Percentiles rank a stretch among this genome's conserved stretches.
These are phyloP conservation scores for Akanthomyces lecanii DNA, from an alignment of 2,329 filamentous ascomycete species.

Conservation along the genomic window DNA sequence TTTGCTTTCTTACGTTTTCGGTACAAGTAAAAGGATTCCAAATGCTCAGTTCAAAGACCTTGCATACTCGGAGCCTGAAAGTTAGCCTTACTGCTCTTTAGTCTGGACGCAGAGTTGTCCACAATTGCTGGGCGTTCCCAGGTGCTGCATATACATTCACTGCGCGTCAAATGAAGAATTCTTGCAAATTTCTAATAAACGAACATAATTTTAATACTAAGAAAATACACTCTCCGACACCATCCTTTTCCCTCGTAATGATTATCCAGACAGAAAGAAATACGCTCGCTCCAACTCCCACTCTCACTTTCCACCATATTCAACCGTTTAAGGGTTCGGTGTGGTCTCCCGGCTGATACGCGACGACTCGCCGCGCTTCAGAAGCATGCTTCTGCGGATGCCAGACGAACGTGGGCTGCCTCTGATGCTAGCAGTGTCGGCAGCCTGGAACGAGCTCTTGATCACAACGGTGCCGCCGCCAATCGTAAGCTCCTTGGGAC, in stretches of 20 bases:
- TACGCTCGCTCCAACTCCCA: constrained; percentile 4
- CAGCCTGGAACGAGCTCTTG: constrained; percentile 64
- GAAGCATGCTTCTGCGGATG: constrained; percentile 51
- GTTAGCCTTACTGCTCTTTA: neutral
- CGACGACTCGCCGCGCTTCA: constrained; percentile 43
- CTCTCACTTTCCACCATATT: neutral
- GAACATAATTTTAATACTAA: neutral
- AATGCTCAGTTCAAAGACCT: no score
- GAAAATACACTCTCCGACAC: neutral
- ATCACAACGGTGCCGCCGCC: constrained; percentile 69
- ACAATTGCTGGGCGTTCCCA: no score
- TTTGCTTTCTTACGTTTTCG: no score
- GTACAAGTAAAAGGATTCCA: neutral
- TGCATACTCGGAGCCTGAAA: no score
- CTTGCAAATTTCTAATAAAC: neutral
- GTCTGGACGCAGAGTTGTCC: no score
- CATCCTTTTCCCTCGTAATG: constrained; percentile 1
- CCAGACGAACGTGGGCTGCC: constrained; percentile 44
- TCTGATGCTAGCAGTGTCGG: constrained; percentile 39
- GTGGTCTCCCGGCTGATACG: constrained; percentile 41
- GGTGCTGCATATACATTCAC: neutral
- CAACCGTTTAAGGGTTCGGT: constrained; percentile 30
- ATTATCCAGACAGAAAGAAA: constrained; percentile 15
- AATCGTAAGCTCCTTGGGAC: constrained; percentile 69
- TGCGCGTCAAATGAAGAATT: neutral